Conservation (phyloP, 495 filamentous ascomycete genomes). For the Penicillium herquei region DNA sequence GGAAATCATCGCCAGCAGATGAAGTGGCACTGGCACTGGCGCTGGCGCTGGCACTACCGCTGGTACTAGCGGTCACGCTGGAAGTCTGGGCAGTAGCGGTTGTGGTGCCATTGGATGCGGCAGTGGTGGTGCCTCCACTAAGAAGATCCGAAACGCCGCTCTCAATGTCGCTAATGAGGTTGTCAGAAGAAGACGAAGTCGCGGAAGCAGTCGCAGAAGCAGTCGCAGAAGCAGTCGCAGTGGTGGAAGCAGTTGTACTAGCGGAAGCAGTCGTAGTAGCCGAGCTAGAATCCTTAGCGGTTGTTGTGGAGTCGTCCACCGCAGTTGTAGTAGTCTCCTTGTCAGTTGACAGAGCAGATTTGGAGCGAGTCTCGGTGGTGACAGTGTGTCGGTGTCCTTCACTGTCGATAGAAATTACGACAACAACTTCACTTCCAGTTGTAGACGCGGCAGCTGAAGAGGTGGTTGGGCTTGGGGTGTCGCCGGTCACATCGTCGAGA, state of each 20-base stretch:
- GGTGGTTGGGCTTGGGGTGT: neutral
- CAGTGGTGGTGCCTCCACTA: conserved; percentile 4
- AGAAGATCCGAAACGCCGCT: conserved; percentile 5
- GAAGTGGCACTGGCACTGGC: too few species aligned
- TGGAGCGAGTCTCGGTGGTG: conserved; percentile 20
- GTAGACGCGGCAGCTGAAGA: neutral
- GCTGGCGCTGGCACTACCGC: too few species aligned
- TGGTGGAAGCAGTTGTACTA: neutral
- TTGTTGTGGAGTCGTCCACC: conserved; percentile 7
- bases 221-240: neutral
- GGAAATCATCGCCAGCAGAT: neutral
- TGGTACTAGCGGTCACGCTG: conserved; percentile 6
- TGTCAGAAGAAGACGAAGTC: neutral
- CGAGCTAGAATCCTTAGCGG: conserved; percentile 3
- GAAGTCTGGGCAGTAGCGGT: conserved; percentile 8
- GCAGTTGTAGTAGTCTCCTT: conserved; percentile 13
- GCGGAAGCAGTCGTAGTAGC: conserved; percentile 3
- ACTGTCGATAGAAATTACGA: conserved; percentile 21
- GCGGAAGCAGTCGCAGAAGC: conserved; percentile 1
- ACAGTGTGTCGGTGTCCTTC: conserved; percentile 15
- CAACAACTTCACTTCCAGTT: conserved; percentile 19
- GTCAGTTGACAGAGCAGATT: conserved; percentile 15
- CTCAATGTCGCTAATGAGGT: conserved; percentile 7
- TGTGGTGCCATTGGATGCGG: conserved; percentile 7
- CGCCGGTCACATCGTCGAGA: neutral